Evolutionary conservation across 352 stramenopile genomes (phyloP).

Genomic region (Pythium phragmitis): DNA sequence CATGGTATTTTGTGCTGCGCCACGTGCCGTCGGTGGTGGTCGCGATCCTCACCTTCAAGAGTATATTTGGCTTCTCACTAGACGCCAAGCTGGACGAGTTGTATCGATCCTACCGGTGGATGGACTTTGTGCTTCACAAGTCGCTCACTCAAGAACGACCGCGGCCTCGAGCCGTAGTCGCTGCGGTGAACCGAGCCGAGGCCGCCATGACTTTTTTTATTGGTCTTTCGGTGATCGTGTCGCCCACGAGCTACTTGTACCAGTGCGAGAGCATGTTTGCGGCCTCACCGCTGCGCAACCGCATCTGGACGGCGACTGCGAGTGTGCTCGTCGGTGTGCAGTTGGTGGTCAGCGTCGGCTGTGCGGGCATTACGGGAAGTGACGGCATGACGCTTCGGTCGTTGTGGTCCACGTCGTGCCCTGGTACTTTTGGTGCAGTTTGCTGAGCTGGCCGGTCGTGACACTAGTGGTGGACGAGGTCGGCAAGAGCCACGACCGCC

Average conservation of each 20-base stretch:
- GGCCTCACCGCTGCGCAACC: conserved; percentile 68
- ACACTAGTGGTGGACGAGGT: conserved; percentile 62
- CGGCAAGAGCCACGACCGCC: conserved; percentile 73
- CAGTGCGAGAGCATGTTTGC: conserved; percentile 71
- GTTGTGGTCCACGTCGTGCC: conserved; percentile 55
- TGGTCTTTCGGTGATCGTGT: conserved; percentile 63
- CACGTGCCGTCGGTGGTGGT: conserved; percentile 65
- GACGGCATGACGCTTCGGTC: conserved; percentile 54
- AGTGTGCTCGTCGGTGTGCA: conserved; percentile 48
- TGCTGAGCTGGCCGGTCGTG: conserved; percentile 64
- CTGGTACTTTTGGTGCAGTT: conserved; percentile 53
- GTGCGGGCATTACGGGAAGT: conserved; percentile 42
- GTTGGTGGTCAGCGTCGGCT: conserved; percentile 38
- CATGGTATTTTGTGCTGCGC: conserved; percentile 67
- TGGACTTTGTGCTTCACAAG: conserved; percentile 63
- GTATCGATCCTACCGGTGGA: conserved; percentile 46
- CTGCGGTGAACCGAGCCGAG: conserved; percentile 72
- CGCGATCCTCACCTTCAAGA: conserved; percentile 65
- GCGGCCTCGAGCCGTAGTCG: conserved; percentile 43
- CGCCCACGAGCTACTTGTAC: conserved; percentile 73
- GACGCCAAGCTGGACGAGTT: conserved; percentile 19
- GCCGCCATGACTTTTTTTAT: conserved; percentile 72
- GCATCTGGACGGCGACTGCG: conserved; percentile 53
- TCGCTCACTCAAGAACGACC: conserved; percentile 45
- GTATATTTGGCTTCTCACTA: conserved; percentile 67